A percentile compares a stretch with the other conserved stretches of the same genome.
These are phyloP conservation scores for Rosa hybrid DNA, from an alignment of 331 rosid genomes.

Conservation along the genomic window DNA sequence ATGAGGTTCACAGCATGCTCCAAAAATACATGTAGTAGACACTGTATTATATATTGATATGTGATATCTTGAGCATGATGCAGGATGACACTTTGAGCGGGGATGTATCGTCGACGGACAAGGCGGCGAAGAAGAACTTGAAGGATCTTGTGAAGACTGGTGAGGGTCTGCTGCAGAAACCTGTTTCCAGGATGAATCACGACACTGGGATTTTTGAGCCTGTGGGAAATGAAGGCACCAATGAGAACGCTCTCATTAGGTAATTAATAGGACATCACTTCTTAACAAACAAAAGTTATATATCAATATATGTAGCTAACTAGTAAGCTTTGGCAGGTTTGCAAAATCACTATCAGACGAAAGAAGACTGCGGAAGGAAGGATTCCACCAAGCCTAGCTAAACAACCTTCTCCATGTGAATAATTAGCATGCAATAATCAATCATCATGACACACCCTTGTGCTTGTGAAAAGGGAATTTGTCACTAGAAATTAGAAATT, in stretches of 20 bases:
- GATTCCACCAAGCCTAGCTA: not conserved
- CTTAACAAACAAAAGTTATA: not conserved
- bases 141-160: conserved; percentile 16
- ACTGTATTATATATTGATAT: not conserved
- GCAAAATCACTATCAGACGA: conserved; percentile 19
- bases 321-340: conserved; percentile 6
- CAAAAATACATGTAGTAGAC: too few relatives aligned
- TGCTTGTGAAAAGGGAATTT: not conserved
- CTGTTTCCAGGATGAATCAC: conserved; percentile 21
- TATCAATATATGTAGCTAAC: not conserved
- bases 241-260: conserved; percentile 19
- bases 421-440: not conserved
- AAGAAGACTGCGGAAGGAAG: conserved; percentile 12
- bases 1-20: too few relatives aligned
- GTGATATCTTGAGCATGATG: not conserved
- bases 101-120: conserved; percentile 16
- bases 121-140: conserved; percentile 19
- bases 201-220: conserved; percentile 19
- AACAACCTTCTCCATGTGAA: not conserved
- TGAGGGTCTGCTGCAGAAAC: conserved; percentile 20
- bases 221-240: conserved; percentile 13
- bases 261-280: not conserved
- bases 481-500: too few relatives aligned
- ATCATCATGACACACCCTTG: not conserved
- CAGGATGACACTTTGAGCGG: conserved; percentile 24